Conservation (phyloP, 352 stramenopile genomes). For the Elongisporangium anandrum region DNA sequence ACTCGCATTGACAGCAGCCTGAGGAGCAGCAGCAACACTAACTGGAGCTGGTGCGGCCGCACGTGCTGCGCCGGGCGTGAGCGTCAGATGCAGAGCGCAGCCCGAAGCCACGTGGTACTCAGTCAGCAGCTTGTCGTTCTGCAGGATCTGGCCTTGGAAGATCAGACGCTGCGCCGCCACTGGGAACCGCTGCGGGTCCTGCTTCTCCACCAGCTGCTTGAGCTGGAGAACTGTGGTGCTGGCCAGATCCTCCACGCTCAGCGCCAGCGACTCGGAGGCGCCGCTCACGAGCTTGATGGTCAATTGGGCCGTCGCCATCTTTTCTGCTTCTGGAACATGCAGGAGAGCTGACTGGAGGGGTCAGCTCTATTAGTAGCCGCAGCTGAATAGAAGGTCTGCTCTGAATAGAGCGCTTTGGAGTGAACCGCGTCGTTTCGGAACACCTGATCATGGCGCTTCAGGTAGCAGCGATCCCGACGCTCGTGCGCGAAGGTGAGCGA, state of each 20-base stretch:
- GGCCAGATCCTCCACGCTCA: slow-evolving; percentile 36
- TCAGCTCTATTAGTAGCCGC: background rate
- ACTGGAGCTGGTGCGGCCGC: slow-evolving; percentile 9
- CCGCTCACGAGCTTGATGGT: slow-evolving; percentile 71
- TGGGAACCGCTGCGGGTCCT: slow-evolving; percentile 53
- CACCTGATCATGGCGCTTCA: slow-evolving; percentile 7
- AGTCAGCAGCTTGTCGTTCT: slow-evolving; percentile 58
- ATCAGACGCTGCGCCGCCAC: slow-evolving; percentile 74
- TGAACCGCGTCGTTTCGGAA: background rate
- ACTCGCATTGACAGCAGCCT: slow-evolving; percentile 2
- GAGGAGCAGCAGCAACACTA: slow-evolving; percentile 4
- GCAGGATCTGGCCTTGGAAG: slow-evolving; percentile 83
- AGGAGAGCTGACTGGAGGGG: background rate
- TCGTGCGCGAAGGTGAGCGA: slow-evolving; percentile 39
- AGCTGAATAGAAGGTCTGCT: background rate
- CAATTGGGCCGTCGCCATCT: slow-evolving; percentile 36
- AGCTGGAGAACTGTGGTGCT: slow-evolving; percentile 49
- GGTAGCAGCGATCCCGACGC: slow-evolving; percentile 32
- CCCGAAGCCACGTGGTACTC: slow-evolving; percentile 61
- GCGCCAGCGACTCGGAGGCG: slow-evolving; percentile 43
- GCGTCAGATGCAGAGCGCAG: slow-evolving; percentile 71
- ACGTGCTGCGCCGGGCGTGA: slow-evolving; percentile 26
- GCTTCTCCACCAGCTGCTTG: slow-evolving; percentile 60
- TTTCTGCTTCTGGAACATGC: slow-evolving; percentile 2
- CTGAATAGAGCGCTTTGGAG: background rate